Conservation (phyloP, 345 rosid genomes). For the Euclidium syriacum region DNA sequence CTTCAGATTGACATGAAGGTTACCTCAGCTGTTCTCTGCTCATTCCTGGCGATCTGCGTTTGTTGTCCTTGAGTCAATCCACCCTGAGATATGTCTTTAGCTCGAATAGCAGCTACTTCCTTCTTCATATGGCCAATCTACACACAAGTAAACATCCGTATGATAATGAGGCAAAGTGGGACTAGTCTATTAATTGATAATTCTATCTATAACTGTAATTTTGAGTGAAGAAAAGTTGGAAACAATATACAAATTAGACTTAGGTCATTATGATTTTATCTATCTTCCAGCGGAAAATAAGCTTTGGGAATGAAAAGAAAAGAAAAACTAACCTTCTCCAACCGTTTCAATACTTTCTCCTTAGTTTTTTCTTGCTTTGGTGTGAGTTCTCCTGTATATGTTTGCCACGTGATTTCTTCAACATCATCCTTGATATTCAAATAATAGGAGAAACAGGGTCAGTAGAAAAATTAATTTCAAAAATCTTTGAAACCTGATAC, state of each 20-base stretch:
- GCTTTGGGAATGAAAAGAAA: background rate
- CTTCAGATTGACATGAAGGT: background rate
- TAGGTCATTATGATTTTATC: background rate
- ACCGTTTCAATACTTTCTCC: conserved; percentile 74
- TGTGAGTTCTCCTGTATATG: conserved; percentile 85
- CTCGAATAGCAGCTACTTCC: conserved; percentile 92
- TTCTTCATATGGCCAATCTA: conserved; percentile 96
- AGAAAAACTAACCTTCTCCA: conserved; percentile 54
- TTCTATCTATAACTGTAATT: background rate
- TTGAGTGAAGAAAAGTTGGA: background rate
- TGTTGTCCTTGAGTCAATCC: conserved; percentile 98
- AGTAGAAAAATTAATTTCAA: background rate
- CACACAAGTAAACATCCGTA: conserved; percentile 3
- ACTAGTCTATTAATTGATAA: background rate
- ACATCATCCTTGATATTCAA: conserved; percentile 56
- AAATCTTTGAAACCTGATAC: background rate
- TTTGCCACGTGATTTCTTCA: conserved; percentile 96
- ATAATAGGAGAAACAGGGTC: background rate
- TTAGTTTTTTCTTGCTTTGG: conserved; percentile 95
- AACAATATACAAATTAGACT: background rate
- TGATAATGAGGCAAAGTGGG: conserved; percentile 10
- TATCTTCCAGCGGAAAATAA: background rate
- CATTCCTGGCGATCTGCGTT: conserved; percentile 97
- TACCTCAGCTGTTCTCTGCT: conserved; percentile 85
- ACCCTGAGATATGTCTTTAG: conserved; percentile 92